Evolutionary conservation across 163 green algal species (phyloP).

Genomic region (Prototheca wickerhamii): DNA sequence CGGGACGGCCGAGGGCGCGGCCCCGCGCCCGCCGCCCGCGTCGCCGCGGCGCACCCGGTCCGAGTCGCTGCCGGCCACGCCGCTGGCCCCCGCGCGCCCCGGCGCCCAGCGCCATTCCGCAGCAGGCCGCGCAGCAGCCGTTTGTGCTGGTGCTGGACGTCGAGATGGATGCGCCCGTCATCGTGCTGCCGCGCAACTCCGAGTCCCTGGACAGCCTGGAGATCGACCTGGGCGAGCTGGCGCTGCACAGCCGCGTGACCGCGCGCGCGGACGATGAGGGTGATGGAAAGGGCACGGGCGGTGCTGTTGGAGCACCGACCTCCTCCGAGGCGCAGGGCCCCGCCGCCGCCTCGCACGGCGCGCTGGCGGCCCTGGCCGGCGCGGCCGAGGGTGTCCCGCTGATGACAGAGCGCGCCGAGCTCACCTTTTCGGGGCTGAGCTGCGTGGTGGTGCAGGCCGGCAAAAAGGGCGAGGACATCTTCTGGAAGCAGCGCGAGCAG

Average conservation of each 20-base stretch:
- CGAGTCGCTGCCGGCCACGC: not conserved
- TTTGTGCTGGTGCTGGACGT: slow-evolving; percentile 65
- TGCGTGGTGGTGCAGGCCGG: slow-evolving; percentile 14
- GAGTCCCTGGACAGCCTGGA: slow-evolving; percentile 40
- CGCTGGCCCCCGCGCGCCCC: not conserved
- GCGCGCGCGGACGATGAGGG: slow-evolving; percentile 15
- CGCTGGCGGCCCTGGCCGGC: too few species aligned
- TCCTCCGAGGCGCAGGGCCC: too few species aligned
- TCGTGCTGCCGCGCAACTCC: slow-evolving; percentile 55
- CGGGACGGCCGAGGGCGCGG: slow-evolving; percentile 1
- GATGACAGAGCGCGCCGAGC: too few species aligned
- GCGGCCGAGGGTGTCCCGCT: too few species aligned
- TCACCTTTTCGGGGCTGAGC: slow-evolving; percentile 28
- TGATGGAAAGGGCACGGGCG: not conserved
- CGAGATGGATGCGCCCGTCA: slow-evolving; percentile 57
- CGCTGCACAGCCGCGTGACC: slow-evolving; percentile 42
- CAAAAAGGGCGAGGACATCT: slow-evolving; percentile 49
- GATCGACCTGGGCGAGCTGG: slow-evolving; percentile 60
- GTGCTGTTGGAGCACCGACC: slow-evolving; percentile 31
- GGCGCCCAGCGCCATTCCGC: not conserved
- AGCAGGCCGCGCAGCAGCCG: slow-evolving; percentile 14
- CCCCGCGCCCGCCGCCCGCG: not conserved
- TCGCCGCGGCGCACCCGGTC: not conserved
- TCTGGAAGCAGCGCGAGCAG: slow-evolving; percentile 55
- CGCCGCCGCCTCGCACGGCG: too few species aligned